These are phyloP conservation scores for Nicotiana rustica DNA, from an alignment of 305 asterid genomes.

Conservation along the genomic window DNA sequence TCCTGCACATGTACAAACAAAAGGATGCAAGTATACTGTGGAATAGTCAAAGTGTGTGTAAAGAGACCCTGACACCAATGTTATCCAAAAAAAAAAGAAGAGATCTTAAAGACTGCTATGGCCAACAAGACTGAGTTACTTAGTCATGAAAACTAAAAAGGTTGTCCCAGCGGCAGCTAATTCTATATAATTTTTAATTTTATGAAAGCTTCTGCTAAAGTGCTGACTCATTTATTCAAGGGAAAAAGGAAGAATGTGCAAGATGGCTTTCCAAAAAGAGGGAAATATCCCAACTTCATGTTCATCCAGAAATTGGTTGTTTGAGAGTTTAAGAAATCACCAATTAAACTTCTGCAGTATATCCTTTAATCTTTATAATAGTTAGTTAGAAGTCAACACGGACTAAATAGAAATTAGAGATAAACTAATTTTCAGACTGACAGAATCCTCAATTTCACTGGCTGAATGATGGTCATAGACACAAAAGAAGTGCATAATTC, in stretches of 20 bases:
- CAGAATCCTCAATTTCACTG: neutral
- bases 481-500: neutral
- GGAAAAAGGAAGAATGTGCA: neutral
- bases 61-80: neutral
- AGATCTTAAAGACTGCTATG: neutral
- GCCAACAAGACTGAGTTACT: neutral
- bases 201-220: neutral
- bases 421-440: neutral
- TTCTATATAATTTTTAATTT: neutral
- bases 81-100: neutral
- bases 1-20: neutral
- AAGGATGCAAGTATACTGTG: constrained; percentile 6
- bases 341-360: neutral
- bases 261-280: neutral
- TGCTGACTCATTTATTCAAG: constrained; percentile 34
- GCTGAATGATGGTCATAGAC: neutral
- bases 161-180: neutral
- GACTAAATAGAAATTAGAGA: constrained; percentile 2
- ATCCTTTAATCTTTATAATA: neutral
- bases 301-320: neutral
- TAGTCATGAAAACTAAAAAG: constrained; percentile 23
- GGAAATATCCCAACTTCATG: neutral
- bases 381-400: neutral
- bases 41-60: neutral
- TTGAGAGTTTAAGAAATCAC: neutral